Percentiles rank a stretch among this genome's conserved stretches.
These are phyloP conservation scores for Wickerhamomyces chambardii DNA, from an alignment of 805 yeast genomes.

Conservation along the genomic window DNA sequence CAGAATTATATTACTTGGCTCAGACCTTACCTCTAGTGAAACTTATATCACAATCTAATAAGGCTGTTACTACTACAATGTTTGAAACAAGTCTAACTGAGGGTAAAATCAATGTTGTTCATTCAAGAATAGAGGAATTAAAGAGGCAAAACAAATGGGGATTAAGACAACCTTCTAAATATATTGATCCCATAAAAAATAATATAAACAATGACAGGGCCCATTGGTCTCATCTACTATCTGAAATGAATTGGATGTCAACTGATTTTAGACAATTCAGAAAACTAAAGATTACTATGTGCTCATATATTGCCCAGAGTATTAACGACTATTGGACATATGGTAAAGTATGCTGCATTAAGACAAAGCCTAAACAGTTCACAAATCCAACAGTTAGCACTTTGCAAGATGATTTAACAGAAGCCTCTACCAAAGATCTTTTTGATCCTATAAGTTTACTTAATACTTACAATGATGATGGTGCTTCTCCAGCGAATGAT, in stretches of 20 bases:
- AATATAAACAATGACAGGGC: conserved; percentile 29
- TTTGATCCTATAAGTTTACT: no score
- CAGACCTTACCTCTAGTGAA: conserved; percentile 83
- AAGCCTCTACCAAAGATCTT: no score
- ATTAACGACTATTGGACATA: conserved; percentile 69
- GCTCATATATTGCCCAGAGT: conserved; percentile 62
- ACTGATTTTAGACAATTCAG: conserved; percentile 64
- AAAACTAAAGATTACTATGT: conserved; percentile 62
- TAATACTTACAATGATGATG: no score
- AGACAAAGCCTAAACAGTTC: conserved; percentile 32
- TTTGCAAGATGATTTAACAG: no score
- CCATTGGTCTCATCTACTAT: conserved; percentile 67
- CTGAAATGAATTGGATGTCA: conserved; percentile 82
- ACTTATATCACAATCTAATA: conserved; percentile 77
- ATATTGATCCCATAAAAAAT: conserved; percentile 47
- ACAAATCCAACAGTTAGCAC: no score
- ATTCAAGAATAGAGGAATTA: conserved; percentile 86
- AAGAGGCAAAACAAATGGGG: conserved; percentile 88
- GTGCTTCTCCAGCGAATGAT: no score
- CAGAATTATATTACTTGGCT: conserved; percentile 80
- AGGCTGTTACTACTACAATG: conserved; percentile 75
- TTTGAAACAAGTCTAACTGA: conserved; percentile 82
- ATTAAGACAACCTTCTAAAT: conserved; percentile 71
- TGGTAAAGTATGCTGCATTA: conserved; percentile 64
- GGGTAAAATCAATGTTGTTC: conserved; percentile 83